Evolutionary conservation across 2,329 filamentous ascomycete genomes (phyloP), one percentile per base, ranked within the genome.

Genomic region (Colletotrichum spinosum): DNA sequence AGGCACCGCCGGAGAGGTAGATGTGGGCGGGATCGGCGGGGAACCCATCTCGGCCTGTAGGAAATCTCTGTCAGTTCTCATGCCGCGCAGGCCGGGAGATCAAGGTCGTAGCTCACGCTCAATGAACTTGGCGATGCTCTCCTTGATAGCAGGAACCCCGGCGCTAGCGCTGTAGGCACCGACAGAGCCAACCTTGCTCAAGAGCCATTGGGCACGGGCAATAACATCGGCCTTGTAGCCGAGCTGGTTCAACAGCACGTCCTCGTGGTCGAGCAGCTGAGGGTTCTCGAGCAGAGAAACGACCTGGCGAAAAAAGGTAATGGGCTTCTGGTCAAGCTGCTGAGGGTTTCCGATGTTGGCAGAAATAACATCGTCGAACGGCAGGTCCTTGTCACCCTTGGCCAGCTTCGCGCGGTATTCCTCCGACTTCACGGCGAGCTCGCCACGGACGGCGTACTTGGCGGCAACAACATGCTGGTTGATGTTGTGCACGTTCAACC

Each of bases 261-360:
- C 88, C 77, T 93, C 89, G 72, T 97, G 90, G 75, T 97, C 86
- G 66, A 99, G 85, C 39, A 99, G 84, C 62, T 84, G 78, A 1
- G 96, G 96, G 83, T 98, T 94, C 84, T 99, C 96, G 65, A 98
- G 81, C 68, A 99, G 79, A 80, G 93, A 97, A 74, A 96, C 87
- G 35, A 99, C 96, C 82, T 99, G 95, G 72, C 96, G 90, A 88
- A 99, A 97, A 86, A 97, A 99, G 71, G 96, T 99, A 74, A 99
- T 95, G 74, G 96, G 96, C 85, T 98, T 97, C 86, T 99, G 96
- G 81, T 97, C 96, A 69, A 99, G 89, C 82, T 99, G 96, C 81
- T 99, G 96, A 4, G 96, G 96, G 84, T 99, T 99, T 76, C 96
- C 96, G 75, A 99, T 99, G 83, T 99, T 99, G 80, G 96, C 96